A percentile compares a stretch with the other conserved stretches of the same genome.
phyloP scores from a whole-genome alignment of 2,329 filamentous ascomycete species.

The Beauveria rudraprayagi region DNA sequence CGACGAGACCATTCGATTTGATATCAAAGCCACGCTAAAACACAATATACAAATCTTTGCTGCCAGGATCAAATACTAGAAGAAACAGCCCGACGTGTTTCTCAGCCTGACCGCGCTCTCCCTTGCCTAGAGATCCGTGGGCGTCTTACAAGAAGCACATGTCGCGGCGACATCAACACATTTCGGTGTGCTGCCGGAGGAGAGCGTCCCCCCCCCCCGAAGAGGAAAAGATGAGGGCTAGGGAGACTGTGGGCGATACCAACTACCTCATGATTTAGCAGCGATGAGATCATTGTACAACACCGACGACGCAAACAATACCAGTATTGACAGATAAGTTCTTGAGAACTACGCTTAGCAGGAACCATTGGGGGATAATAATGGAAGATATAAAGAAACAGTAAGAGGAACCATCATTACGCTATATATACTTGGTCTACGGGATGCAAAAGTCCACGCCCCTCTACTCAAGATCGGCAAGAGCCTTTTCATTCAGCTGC shows the following conservation, averaged over 20 bases:
- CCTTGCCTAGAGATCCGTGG: background rate
- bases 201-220: background rate
- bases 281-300: background rate
- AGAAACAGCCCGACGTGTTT: no score
- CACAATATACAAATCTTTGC: no score
- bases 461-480: slow-evolving; percentile 34
- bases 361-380: background rate
- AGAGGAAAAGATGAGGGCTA: background rate
- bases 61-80: no score
- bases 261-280: background rate
- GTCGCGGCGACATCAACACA: background rate
- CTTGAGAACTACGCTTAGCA: no score
- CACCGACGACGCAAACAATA: background rate
- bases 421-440: slow-evolving; percentile 4
- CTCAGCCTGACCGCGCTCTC: background rate
- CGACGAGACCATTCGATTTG: background rate
- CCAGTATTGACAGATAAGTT: background rate
- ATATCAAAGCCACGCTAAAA: no score
- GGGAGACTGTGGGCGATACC: background rate
- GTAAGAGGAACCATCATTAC: background rate
- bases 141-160: background rate
- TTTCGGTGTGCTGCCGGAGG: background rate
- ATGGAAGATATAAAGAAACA: background rate
- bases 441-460: background rate
- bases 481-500: slow-evolving; percentile 43